Conservation (phyloP, 2,329 filamentous ascomycete genomes). For the Cryphonectria naterciae region DNA sequence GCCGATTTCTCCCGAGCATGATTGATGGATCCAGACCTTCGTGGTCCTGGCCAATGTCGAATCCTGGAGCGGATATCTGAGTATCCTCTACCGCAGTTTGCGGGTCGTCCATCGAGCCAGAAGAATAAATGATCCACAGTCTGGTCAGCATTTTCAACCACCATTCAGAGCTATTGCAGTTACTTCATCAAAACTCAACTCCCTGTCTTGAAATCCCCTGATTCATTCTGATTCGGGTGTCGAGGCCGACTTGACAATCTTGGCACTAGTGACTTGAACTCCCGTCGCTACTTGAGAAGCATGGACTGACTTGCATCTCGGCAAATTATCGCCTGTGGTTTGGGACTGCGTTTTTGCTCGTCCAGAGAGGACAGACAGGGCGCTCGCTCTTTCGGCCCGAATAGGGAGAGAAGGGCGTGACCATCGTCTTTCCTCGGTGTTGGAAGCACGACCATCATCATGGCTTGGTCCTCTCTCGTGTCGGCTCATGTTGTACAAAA, state of each 20-base stretch:
- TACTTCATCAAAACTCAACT: slow-evolving; percentile 23
- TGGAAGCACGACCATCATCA: not conserved
- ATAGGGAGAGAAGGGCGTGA: not conserved
- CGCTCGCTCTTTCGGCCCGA: not conserved
- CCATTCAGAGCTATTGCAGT: slow-evolving; percentile 27
- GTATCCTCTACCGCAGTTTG: slow-evolving; percentile 21
- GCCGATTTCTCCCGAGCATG: slow-evolving; percentile 21
- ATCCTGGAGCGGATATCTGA: slow-evolving; percentile 8
- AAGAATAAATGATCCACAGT: slow-evolving; percentile 20
- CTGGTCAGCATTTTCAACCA: slow-evolving; percentile 10
- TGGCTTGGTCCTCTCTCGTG: not conserved
- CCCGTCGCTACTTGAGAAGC: slow-evolving; percentile 3
- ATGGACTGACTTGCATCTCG: not conserved
- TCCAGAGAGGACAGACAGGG: not conserved
- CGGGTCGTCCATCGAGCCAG: slow-evolving; percentile 15
- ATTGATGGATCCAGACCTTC: not conserved
- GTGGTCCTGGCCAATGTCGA: not conserved
- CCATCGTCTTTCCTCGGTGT: not conserved
- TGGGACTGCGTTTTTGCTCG: not conserved
- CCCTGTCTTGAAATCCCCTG: slow-evolving; percentile 3
- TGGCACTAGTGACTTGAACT: slow-evolving; percentile 20
- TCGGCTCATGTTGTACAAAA: not conserved
- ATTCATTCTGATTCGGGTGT: slow-evolving; percentile 12
- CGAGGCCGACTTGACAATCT: slow-evolving; percentile 12
- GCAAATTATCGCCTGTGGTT: not conserved